Base-by-base conservation (phyloP, 495 filamentous ascomycete genomes). In the Aspergillus egyptiacus region DNA sequence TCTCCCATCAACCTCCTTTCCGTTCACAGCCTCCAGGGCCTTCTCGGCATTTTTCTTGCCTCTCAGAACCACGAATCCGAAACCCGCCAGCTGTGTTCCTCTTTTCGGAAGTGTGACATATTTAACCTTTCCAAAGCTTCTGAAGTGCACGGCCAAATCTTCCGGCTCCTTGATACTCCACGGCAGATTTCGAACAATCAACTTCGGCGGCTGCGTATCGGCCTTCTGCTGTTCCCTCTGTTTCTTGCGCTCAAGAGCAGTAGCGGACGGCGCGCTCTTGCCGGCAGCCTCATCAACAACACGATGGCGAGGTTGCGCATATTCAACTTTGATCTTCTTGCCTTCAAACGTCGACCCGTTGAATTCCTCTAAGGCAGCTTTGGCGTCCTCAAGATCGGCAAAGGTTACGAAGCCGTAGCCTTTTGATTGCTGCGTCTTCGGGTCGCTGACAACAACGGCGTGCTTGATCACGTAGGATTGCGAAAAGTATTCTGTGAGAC, bases 371-470 rank as follows among this genome's bases (percentile, higher is more conserved):
- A 83, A 72, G 13, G 93, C 93, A 42, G 78, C 73, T 54, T 85
- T 68, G 20, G 93, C 90, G 68, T 99, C 93, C 51, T 96, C 89
- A 41, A 85, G 74, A 59, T 97, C 91, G 58, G 90, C 84, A 58
- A 97, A 96, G 10, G 93, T 95, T 37, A 97, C 91, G 67, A 99
- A 99, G 39, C 93, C 93, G 65, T 86, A 99, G 8, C 91, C 91
- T 55, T 88, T 86, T 15, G 86, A 95, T 38, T 79, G 68, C 58
- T 96, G 95, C 6, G 88, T 93, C 49, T 76, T 67, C 1, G 84
- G 77, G 63, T 97, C 90, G 25, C 79, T 69, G 15, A 99, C 87
- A 10, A 89, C 88, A 5, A 84, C 85, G 42, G 91, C 91, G 66
- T 97, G 93, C 63, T 95, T 96, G 62, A 97, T 76, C 18, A 95